A percentile compares a stretch with the other conserved stretches of the same genome.
phyloP scores from a whole-genome alignment of 805 yeast species.

The Danielia reshetovae region DNA sequence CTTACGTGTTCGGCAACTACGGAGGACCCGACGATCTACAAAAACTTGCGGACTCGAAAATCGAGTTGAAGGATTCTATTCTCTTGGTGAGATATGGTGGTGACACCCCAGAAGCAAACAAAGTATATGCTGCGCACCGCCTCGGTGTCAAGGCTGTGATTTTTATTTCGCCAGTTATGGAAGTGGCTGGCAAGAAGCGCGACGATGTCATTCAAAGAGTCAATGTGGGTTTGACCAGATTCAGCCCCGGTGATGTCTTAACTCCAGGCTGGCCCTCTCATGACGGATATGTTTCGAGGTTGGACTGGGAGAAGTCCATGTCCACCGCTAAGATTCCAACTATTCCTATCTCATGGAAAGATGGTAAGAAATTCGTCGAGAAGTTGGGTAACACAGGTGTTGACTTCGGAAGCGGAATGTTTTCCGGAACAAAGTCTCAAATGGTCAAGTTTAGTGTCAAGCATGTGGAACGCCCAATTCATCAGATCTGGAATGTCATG shows the following conservation, averaged over 20 bases:
- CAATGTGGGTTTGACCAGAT: constrained; percentile 56
- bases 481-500: constrained; percentile 72
- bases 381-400: constrained; percentile 26
- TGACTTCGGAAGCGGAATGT: constrained; percentile 24
- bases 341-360: constrained; percentile 72
- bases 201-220: constrained; percentile 49
- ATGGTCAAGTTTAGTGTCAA: constrained; percentile 23
- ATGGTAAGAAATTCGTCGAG: constrained; percentile 42
- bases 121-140: constrained; percentile 47
- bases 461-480: constrained; percentile 48
- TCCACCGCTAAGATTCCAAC: constrained; percentile 71
- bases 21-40: constrained; percentile 59
- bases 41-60: constrained; percentile 28
- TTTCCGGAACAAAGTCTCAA: constrained; percentile 23
- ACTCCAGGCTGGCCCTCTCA: constrained; percentile 71
- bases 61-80: constrained; percentile 47
- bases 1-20: constrained; percentile 58
- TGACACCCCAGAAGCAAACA: constrained; percentile 31
- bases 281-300: constrained; percentile 34
- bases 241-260: constrained; percentile 72
- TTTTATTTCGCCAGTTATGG: constrained; percentile 45
- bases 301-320: constrained; percentile 43
- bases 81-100: constrained; percentile 61
- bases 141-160: constrained; percentile 62
- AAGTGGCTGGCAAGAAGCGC: constrained; percentile 13